Conservation (phyloP, 208 protist genomes). For the Acanthamoeba castellanii region DNA sequence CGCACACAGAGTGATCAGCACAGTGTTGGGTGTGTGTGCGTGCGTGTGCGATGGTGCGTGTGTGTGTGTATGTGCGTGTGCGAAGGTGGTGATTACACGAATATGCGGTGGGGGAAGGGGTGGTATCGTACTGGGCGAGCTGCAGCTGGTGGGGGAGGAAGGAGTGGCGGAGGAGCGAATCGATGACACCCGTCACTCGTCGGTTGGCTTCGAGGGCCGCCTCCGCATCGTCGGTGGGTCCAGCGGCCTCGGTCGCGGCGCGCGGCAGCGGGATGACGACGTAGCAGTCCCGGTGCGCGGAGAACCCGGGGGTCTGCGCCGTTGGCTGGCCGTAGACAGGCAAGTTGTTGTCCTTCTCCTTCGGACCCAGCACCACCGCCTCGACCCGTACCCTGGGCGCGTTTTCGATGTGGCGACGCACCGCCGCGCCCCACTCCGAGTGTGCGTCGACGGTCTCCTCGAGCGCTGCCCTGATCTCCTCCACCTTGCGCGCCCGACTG, state of each 20-base stretch:
- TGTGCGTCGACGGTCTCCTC: background rate
- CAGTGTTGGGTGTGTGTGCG: no score
- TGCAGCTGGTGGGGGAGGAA: background rate
- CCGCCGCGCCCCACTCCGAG: background rate
- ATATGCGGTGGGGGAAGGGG: background rate
- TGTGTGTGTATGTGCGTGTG: no score
- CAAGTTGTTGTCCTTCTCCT: background rate
- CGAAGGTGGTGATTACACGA: background rate
- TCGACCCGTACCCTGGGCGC: background rate
- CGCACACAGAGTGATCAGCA: no score
- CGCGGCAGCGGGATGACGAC: conserved; percentile 11
- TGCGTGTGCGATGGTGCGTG: no score
- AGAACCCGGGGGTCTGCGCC: background rate
- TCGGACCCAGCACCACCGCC: background rate
- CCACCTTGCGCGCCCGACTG: background rate
- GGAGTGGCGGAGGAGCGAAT: background rate
- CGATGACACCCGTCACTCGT: background rate
- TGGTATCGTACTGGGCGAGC: background rate
- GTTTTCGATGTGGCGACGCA: background rate
- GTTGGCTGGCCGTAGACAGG: background rate
- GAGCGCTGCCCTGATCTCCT: background rate
- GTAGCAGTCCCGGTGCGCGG: background rate
- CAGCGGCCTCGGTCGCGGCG: background rate
- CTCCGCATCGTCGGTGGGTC: background rate
- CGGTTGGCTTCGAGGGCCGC: background rate